These are phyloP conservation scores for Ceratocystis lukuohia DNA, from an alignment of 2,329 filamentous ascomycete species.

Conservation along the genomic window DNA sequence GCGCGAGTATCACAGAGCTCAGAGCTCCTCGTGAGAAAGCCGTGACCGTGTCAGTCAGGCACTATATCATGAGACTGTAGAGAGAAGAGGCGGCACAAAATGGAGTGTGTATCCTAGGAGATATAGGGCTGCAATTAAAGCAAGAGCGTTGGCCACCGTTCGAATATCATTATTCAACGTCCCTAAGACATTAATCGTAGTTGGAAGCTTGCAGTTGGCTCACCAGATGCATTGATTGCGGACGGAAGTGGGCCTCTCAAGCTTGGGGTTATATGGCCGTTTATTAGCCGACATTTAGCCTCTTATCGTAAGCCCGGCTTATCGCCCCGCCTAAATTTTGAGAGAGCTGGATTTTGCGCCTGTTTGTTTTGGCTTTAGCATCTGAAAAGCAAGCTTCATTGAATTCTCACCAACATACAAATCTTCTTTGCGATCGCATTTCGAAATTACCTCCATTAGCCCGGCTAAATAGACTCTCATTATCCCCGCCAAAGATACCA, in stretches of 20 bases:
- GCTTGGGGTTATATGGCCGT: background rate
- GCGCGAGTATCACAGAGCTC: background rate
- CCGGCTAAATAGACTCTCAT: too few relatives aligned
- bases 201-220: background rate
- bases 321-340: conserved; percentile 19
- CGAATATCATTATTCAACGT: background rate
- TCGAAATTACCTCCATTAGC: background rate
- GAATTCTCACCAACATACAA: background rate
- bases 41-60: background rate
- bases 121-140: background rate
- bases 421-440: background rate
- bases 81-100: background rate
- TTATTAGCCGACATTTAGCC: conserved; percentile 9
- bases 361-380: background rate
- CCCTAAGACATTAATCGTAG: background rate
- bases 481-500: background rate
- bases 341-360: conserved; percentile 13
- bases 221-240: background rate
- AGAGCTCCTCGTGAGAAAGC: background rate
- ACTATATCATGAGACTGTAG: background rate
- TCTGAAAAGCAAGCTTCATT: background rate
- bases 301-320: conserved; percentile 11
- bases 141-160: background rate
- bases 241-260: background rate
- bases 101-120: background rate